A percentile compares a stretch with the other conserved stretches of the same genome.
phyloP scores from a whole-genome alignment of 768 basidiomycete species.

The Tylopilus balloui region DNA sequence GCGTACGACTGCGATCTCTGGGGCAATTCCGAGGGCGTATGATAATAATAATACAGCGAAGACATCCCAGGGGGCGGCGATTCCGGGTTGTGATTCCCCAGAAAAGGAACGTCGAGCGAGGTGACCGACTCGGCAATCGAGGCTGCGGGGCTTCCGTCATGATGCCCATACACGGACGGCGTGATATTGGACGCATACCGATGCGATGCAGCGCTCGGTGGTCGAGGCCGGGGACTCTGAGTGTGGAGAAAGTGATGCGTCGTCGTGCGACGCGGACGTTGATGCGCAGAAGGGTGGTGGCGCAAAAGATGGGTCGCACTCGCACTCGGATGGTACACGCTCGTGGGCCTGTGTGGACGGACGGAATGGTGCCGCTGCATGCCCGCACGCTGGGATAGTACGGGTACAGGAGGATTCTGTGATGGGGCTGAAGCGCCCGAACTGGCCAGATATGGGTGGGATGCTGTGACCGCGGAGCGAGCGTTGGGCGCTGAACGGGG shows the following conservation, averaged over 20 bases:
- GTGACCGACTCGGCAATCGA: slow-evolving; percentile 17
- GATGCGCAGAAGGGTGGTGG: slow-evolving; percentile 3
- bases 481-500: slow-evolving; percentile 14
- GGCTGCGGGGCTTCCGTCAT: slow-evolving; percentile 19
- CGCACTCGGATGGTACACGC: slow-evolving; percentile 11
- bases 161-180: slow-evolving; percentile 24
- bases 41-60: slow-evolving; percentile 6
- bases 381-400: slow-evolving; percentile 3
- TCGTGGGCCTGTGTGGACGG: not conserved
- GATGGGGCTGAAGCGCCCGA: not conserved
- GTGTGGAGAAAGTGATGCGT: slow-evolving; percentile 18
- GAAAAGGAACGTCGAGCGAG: slow-evolving; percentile 18
- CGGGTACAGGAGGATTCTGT: slow-evolving; percentile 2
- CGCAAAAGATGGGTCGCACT: slow-evolving; percentile 12
- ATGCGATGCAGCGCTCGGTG: slow-evolving; percentile 31
- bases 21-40: slow-evolving; percentile 8
- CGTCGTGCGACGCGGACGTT: not conserved
- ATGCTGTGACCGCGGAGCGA: slow-evolving; percentile 8
- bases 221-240: slow-evolving; percentile 27
- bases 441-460: slow-evolving; percentile 15
- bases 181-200: slow-evolving; percentile 27
- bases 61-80: slow-evolving; percentile 11
- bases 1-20: slow-evolving; percentile 18
- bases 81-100: slow-evolving; percentile 5
- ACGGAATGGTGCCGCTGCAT: slow-evolving; percentile 13